Evolutionary conservation across 1,139 yeast genomes (phyloP).

Genomic region (Kurtzmaniella quercitrusa): DNA sequence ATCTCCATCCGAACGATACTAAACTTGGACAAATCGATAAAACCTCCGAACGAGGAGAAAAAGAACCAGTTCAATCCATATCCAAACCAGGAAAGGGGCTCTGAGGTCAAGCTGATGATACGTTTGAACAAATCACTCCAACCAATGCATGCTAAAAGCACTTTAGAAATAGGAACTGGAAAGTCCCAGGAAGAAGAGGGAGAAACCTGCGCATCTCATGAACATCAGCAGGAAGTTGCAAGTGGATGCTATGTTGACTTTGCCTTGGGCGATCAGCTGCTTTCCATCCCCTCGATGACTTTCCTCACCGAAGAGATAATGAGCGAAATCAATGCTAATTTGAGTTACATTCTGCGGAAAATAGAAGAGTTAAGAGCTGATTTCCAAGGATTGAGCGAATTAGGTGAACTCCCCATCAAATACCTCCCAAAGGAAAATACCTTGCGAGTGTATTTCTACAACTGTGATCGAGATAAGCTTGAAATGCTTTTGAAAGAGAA

Average conservation of each 20-base stretch:
- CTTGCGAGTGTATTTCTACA: constrained; percentile 54
- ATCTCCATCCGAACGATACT: constrained; percentile 26
- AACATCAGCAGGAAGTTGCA: constrained; percentile 10
- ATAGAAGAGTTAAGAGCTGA: constrained; percentile 32
- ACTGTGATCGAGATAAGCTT: constrained; percentile 48
- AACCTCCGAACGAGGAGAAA: constrained; percentile 4
- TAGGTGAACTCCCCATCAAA: constrained; percentile 50
- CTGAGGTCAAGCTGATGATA: constrained; percentile 5
- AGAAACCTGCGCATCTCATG: background rate
- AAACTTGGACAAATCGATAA: constrained; percentile 18
- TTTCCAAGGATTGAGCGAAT: constrained; percentile 34
- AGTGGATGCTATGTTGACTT: constrained; percentile 54
- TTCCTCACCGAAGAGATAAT: constrained; percentile 46
- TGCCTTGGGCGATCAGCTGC: constrained; percentile 31
- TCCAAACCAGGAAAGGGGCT: constrained; percentile 2
- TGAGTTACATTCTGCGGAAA: constrained; percentile 28
- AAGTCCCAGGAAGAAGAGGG: constrained; percentile 7
- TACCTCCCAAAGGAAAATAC: constrained; percentile 28
- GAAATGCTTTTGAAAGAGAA: constrained; percentile 47
- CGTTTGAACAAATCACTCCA: constrained; percentile 27
- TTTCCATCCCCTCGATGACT: constrained; percentile 44
- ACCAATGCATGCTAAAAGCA: constrained; percentile 32
- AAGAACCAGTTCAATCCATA: constrained; percentile 8
- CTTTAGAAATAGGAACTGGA: constrained; percentile 24
- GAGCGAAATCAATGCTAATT: constrained; percentile 33